These are phyloP conservation scores for Blumeriella jaapii DNA, from an alignment of 2,329 filamentous ascomycete species.

Conservation along the genomic window DNA sequence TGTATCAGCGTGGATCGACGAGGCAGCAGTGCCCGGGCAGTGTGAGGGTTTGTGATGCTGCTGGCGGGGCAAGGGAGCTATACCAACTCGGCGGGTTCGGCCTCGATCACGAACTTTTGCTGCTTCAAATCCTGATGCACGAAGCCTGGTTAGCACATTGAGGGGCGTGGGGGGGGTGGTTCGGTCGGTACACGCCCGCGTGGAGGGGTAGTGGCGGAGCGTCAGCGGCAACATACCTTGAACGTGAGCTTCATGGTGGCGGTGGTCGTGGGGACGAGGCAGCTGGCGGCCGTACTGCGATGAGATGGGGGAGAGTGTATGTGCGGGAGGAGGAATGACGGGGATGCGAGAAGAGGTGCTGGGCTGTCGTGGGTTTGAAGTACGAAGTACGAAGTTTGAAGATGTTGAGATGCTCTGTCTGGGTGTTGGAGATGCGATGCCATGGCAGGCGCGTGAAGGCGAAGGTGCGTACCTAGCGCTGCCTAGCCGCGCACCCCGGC, in stretches of 20 bases:
- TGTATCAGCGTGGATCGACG: constrained; percentile 7
- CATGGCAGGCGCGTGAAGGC: too few relatives aligned
- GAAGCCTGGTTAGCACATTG: constrained; percentile 18
- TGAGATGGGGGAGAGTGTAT: background rate
- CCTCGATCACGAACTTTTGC: constrained; percentile 94
- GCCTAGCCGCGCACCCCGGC: too few relatives aligned
- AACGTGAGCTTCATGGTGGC: constrained; percentile 60
- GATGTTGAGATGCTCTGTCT: too few relatives aligned
- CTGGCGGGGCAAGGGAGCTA: constrained; percentile 25
- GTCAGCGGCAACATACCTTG: constrained; percentile 39
- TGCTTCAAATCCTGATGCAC: constrained; percentile 83
- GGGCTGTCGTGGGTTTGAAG: too few relatives aligned
- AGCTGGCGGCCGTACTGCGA: constrained; percentile 1
- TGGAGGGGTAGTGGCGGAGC: constrained; percentile 13
- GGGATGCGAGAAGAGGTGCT: too few relatives aligned
- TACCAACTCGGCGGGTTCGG: constrained; percentile 87
- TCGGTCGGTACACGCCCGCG: constrained; percentile 13
- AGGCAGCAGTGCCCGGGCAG: background rate
- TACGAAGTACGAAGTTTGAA: too few relatives aligned
- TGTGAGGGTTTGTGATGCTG: background rate
- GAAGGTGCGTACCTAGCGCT: too few relatives aligned
- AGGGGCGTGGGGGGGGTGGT: too few relatives aligned
- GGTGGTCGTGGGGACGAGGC: constrained; percentile 6
- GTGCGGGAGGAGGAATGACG: background rate
- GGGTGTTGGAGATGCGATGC: too few relatives aligned